Percentiles rank a stretch among this genome's conserved stretches.
Conservation (phyloP, 2,329 filamentous ascomycete species). For the Calonectria naviculata region DNA sequence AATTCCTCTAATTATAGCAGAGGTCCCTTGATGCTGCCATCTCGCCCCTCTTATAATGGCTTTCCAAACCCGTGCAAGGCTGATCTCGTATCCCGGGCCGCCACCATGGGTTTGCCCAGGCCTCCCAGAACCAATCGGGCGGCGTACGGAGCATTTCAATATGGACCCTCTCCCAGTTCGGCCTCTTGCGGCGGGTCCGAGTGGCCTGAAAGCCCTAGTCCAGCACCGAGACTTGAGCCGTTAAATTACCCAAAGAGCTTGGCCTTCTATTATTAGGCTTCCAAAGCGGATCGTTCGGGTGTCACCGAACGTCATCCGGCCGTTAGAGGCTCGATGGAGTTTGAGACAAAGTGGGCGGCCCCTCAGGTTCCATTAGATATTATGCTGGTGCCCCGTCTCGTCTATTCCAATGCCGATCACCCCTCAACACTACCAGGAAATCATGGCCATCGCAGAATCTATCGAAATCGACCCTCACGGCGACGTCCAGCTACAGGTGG, state of each 20-base stretch:
- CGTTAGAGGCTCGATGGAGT: slow-evolving; percentile 4
- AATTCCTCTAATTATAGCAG: not conserved
- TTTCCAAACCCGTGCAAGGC: not conserved
- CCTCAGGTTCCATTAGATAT: not conserved
- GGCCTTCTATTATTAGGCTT: slow-evolving; percentile 16
- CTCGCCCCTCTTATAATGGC: not conserved
- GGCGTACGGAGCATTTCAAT: not conserved
- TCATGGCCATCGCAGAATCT: slow-evolving; percentile 3
- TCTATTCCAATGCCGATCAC: not conserved
- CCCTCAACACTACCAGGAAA: not conserved
- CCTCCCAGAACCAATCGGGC: not conserved
- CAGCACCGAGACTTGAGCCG: not conserved
- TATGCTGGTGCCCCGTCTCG: slow-evolving; percentile 6
- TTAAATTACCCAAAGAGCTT: slow-evolving; percentile 2
- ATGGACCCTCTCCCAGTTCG: not conserved
- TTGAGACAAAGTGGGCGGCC: not conserved
- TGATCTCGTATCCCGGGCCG: not conserved
- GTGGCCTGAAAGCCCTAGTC: not conserved
- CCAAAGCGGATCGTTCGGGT: not conserved
- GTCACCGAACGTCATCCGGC: slow-evolving; percentile 1
- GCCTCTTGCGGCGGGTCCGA: not conserved
- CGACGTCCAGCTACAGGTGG: slow-evolving; percentile 23
- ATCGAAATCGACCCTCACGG: slow-evolving; percentile 26
- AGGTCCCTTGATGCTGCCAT: not conserved
- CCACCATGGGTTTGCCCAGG: not conserved